Evolutionary conservation across 768 basidiomycete genomes (phyloP), one percentile per base, ranked within the genome.

Genomic region (Tulasnella sp.): DNA sequence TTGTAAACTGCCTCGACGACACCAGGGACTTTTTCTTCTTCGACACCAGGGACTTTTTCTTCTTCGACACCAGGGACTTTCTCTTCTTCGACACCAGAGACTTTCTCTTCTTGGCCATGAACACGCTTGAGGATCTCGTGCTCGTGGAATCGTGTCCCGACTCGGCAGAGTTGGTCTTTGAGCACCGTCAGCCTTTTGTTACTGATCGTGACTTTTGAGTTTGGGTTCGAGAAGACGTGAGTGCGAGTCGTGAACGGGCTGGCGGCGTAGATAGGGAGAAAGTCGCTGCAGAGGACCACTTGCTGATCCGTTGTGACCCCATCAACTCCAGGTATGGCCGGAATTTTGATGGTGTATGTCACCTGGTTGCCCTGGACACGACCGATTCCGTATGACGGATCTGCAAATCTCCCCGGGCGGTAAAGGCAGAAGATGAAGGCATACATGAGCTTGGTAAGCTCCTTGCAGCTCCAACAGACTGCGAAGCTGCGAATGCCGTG

Each of bases 81-180:
- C 35, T 35, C 35, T 35, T 35, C 35, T 35, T 35, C 70, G 16
- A 71, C 35, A 29, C 70, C 70, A 16, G 70, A 37, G 15, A 71
- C 40, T 40, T 40, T 40, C 40, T 40, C 40, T 40, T 40, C 40
- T 40, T 40, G 40, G 40, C 9, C 9, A 40, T 40, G 40, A 40
- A 40, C 40, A 40, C 40, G 40, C 40, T 70, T 32, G 29, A 70
- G 70, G 18, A 70, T 70, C 9, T 20, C 29, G 29, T 70, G 70
- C 70, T 70, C 70, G 70, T 70, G 2, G 39, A 70, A 70, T 70
- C 70, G 70, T n/a, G 32, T 70, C 32, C 39, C 29, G 39, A 40
- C 18, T 70, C 70, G 70, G 70, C 70, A 70, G 18, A 70, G 32
- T 70, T 70, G 70, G 29, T 70, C 70, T 70, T 70, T 70, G 70